A percentile compares a stretch with the other conserved stretches of the same genome.
Conservation (phyloP, 768 basidiomycete genomes). For the Hygrocybe punicea region DNA sequence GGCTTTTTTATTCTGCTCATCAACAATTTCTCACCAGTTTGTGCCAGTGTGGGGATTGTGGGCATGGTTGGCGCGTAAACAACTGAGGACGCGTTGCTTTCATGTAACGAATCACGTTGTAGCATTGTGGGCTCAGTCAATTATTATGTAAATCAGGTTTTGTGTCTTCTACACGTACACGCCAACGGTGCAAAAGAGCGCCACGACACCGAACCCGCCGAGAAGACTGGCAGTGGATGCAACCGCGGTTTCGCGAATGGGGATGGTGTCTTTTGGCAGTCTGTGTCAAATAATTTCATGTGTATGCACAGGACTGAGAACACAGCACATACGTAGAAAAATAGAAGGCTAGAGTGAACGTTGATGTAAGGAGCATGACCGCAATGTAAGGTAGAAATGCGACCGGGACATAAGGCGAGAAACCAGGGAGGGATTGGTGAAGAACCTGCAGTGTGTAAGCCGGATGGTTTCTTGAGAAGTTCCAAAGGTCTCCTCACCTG, state of each 20-base stretch:
- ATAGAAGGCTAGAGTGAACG: constrained; percentile 87
- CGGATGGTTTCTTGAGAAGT: constrained; percentile 20
- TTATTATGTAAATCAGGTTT: not conserved
- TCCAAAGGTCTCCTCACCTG: constrained; percentile 41
- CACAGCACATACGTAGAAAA: constrained; percentile 68
- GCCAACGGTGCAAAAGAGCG: constrained; percentile 81
- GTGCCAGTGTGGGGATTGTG: constrained; percentile 68
- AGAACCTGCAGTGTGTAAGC: constrained; percentile 42
- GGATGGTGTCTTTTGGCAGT: constrained; percentile 64
- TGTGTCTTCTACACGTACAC: constrained; percentile 63
- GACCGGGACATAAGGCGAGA: constrained; percentile 67
- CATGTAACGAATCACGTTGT: not conserved
- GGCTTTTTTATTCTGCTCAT: constrained; percentile 27
- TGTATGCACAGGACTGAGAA: constrained; percentile 3
- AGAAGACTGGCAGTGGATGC: constrained; percentile 72
- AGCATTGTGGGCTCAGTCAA: not conserved
- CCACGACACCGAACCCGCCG: constrained; percentile 85
- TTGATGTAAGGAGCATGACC: constrained; percentile 63
- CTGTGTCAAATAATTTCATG: constrained; percentile 41
- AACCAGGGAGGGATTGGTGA: constrained; percentile 65
- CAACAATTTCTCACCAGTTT: not conserved
- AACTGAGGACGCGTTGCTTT: constrained; percentile 44
- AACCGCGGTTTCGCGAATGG: constrained; percentile 65
- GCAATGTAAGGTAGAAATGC: constrained; percentile 70
- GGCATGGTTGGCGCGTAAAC: constrained; percentile 79